These are phyloP conservation scores for Xerophyta viscosa DNA, from an alignment of 106 monocot species.

Conservation along the genomic window DNA sequence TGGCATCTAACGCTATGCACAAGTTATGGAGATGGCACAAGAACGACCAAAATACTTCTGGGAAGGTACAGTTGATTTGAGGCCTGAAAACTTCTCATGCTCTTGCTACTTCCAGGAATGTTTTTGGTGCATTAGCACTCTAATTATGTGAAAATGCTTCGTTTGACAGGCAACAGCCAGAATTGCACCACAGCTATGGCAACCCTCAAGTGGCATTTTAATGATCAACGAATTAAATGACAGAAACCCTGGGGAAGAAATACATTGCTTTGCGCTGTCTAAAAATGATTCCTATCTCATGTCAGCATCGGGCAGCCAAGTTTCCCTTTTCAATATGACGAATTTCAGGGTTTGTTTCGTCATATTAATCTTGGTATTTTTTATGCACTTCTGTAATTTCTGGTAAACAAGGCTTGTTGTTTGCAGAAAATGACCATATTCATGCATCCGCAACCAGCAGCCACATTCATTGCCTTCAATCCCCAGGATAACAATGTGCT, in stretches of 20 bases:
- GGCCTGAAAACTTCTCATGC: neutral
- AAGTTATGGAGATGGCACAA: slow-evolving; percentile 78
- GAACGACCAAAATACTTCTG: slow-evolving; percentile 34
- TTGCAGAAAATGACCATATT: slow-evolving; percentile 66
- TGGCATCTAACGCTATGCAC: slow-evolving; percentile 56
- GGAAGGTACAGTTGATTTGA: slow-evolving; percentile 30
- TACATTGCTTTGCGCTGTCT: slow-evolving; percentile 39
- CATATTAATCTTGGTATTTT: neutral
- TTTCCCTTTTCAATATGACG: slow-evolving; percentile 56
- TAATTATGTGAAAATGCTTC: neutral
- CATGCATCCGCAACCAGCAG: slow-evolving; percentile 55
- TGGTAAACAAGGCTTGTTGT: neutral
- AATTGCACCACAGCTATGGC: slow-evolving; percentile 24
- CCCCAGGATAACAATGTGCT: slow-evolving; percentile 66
- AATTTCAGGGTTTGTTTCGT: slow-evolving; percentile 39
- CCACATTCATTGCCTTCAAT: slow-evolving; percentile 68
- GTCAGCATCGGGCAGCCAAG: slow-evolving; percentile 59
- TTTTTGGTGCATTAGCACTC: neutral
- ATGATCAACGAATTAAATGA: slow-evolving; percentile 33
- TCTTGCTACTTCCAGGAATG: neutral
- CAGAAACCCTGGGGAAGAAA: slow-evolving; percentile 21
- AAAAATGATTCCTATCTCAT: slow-evolving; percentile 62
- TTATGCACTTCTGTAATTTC: neutral
- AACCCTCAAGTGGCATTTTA: slow-evolving; percentile 26
- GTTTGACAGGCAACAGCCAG: slow-evolving; percentile 25